Evolutionary conservation across 139 green algal species (phyloP).

Genomic region (Chlorella sp.): DNA sequence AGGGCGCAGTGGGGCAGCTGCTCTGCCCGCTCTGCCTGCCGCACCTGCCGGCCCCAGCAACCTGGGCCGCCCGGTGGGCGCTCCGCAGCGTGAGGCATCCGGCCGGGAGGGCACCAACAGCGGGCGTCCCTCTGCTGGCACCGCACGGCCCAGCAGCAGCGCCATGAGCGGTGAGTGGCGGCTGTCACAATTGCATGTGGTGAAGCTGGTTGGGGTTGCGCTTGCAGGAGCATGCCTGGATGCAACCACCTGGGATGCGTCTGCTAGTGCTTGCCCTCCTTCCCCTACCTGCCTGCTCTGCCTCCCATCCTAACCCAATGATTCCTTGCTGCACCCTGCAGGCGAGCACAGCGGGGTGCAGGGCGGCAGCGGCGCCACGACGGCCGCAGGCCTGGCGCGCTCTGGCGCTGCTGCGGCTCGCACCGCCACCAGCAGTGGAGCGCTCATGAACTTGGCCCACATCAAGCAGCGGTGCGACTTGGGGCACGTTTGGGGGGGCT

Average conservation of each 20-base stretch:
- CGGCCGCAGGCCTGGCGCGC: not conserved
- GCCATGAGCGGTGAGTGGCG: constrained; percentile 6
- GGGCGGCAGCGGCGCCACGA: not conserved
- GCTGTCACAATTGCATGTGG: no score
- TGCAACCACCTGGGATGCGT: no score
- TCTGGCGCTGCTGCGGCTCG: not conserved
- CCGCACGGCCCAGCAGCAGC: not conserved
- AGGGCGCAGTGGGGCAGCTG: not conserved
- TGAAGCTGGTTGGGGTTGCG: no score
- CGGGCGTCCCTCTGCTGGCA: not conserved
- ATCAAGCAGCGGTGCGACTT: not conserved
- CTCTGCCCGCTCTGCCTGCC: not conserved
- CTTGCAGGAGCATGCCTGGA: no score
- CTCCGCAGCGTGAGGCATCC: not conserved
- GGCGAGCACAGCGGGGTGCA: constrained; percentile 32
- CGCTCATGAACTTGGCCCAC: not conserved
- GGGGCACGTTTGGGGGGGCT: no score
- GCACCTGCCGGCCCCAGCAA: constrained; percentile 4
- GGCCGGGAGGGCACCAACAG: not conserved
- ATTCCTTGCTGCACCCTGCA: not conserved
- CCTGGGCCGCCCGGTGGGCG: not conserved
- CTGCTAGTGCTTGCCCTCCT: no score
- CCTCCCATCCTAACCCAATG: no score
- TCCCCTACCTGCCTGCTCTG: no score
- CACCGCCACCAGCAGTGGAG: constrained; percentile 4